Evolutionary conservation across 768 basidiomycete species (phyloP), one percentile per base, ranked within the genome.

Genomic region (Cyclocybe aegerita): DNA sequence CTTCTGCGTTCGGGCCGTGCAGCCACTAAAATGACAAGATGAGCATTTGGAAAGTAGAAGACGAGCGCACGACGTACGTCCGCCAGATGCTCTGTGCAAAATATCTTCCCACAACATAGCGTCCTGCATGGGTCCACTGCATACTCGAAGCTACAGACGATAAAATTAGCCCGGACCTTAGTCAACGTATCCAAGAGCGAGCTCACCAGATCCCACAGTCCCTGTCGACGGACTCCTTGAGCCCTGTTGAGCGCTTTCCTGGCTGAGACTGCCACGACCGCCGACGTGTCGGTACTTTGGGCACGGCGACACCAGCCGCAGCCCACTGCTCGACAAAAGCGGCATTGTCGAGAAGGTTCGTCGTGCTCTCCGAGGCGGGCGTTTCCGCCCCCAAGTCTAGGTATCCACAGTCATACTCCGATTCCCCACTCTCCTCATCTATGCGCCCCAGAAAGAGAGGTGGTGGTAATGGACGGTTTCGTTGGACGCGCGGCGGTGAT

Each of bases 191-290:
- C 15, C 36, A 29, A 12, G 9, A 48, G n/a, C 10, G 15, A 29
- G 46, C 60, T 40, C 11, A 65, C 64, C 68, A 68, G 8, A 68
- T 68, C 14, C 65, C 66, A 53, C 65, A 68, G 54, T 68, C 66
- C 37, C 64, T 58, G 52, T 65, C 66, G 4, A 60, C 53, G 16
- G 49, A 44, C 33, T 57, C 50, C 46, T 39, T 53, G 50, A 39
- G 50, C 16, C 32, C 39, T 11, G 9, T 54, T 49, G 11, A 54
- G 55, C 17, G 53, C 53, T 31, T 53, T 61, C 4, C 46, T 40
- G 8, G 54, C 50, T 31, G 56, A 47, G 48, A 32, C 14, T 53
- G 51, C 44, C 45, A 49, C 17, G 54, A 58, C 4, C 50, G 46
- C 2, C 54, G 50, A 16, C 57, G 46, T 14, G 50, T 38, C 8